Base-by-base conservation (phyloP, 2,329 filamentous ascomycete species). In the Niveomyces coronatus region DNA sequence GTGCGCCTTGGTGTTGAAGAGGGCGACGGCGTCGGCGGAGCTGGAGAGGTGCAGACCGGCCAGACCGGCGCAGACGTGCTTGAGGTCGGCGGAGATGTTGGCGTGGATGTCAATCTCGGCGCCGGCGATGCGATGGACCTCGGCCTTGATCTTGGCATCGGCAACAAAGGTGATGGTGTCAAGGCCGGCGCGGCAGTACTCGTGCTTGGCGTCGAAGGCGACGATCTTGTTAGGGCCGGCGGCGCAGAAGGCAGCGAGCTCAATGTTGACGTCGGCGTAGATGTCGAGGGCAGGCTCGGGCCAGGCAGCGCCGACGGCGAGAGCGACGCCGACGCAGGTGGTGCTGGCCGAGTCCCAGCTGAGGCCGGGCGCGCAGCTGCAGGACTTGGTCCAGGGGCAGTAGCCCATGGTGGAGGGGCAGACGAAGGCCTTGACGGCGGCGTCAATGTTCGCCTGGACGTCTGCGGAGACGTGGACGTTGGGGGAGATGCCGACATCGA, bases 311-410 rank as follows among this genome's bases (percentile, higher is more conserved):
- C 58, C 57, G n/a, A n/a, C n/a, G 2, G 22, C 43, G 28, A 52
- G 42, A 32, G 38, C 31, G 14, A 37, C 37, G 32, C 58, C 58
- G 17, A 43, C 29, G 42, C 58, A 62, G 30, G 23, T 18, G 39
- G 44, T 47, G 35, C 44, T 37, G 31, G 48, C 41, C 31, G 56
- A 43, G 30, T 68, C 61, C 43, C 58, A 59, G 39, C 55, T 50
- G 51, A 62, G 56, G 41, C 63, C 65, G 11, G 62, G 57, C 11
- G 57, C 44, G 42, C 67, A 67, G 13, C 65, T 51, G 52, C 68
- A 70, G 22, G 64, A 40, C 47, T 54, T 55, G 42, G 52, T 54
- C 58, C 58, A 62, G 42, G 53, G 50, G 49, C 53, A 55, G 54
- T 62, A 62, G 46, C 35, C 44, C 58, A 61, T 61, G 47, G 44